phyloP scores from a whole-genome alignment of 2,329 filamentous ascomycete species.

The Lasiodiplodia gonubiensis region DNA sequence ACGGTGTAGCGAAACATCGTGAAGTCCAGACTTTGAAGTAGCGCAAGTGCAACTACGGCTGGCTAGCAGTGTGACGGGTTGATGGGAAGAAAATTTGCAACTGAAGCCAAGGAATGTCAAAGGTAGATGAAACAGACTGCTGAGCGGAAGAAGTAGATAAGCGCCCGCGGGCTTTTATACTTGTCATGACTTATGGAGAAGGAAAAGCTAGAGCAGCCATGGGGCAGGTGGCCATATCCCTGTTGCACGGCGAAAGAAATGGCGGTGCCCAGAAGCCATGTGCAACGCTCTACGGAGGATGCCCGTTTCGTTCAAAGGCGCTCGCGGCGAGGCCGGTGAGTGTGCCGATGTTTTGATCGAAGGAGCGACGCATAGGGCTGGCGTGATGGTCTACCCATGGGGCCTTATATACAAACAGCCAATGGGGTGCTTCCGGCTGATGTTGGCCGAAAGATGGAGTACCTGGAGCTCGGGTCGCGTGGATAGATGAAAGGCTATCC shows the following conservation, averaged over 20 bases:
- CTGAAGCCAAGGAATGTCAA: slow-evolving; percentile 3
- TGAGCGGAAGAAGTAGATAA: slow-evolving; percentile 1
- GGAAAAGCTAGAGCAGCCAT: slow-evolving; percentile 7
- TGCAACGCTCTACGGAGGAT: slow-evolving; percentile 22
- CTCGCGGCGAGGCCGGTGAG: background rate
- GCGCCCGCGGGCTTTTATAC: slow-evolving; percentile 14
- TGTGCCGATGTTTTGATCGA: background rate
- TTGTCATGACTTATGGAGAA: background rate
- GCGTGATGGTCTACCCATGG: background rate
- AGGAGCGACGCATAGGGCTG: slow-evolving; percentile 20
- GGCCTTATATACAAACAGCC: slow-evolving; percentile 6
- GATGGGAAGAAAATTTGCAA: background rate
- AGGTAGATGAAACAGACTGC: background rate
- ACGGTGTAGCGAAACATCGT: slow-evolving; percentile 17
- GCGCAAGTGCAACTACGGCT: background rate
- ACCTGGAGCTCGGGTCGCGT: slow-evolving; percentile 6
- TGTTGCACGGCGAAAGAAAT: slow-evolving; percentile 23
- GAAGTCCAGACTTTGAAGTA: background rate
- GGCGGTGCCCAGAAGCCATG: slow-evolving; percentile 25
- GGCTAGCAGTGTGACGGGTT: background rate
- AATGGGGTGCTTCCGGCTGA: slow-evolving; percentile 12
- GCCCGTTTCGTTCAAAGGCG: slow-evolving; percentile 11
- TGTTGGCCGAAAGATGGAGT: background rate
- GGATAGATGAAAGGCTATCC: slow-evolving; percentile 3
- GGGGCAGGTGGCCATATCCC: slow-evolving; percentile 24